Conservation (phyloP, 331 rosid species). For the Quercus tomentella region DNA sequence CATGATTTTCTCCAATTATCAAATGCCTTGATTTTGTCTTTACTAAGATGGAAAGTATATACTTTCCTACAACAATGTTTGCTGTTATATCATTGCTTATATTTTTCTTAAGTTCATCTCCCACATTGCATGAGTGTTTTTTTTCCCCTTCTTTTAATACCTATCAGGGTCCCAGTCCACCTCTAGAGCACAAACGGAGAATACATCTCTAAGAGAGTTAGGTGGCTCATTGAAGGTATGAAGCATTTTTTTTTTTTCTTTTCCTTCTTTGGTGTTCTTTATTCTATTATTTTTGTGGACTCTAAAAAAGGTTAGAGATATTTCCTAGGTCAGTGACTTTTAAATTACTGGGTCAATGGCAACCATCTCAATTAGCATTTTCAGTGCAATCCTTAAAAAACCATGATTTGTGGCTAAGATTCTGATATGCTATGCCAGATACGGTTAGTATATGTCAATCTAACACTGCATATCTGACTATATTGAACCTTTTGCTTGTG, state of each 20-base stretch:
- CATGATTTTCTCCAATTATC: too few species aligned
- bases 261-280: slow-evolving; percentile 10
- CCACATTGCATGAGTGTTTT: slow-evolving; percentile 7
- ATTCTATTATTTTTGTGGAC: slow-evolving; percentile 2
- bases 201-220: slow-evolving; percentile 41
- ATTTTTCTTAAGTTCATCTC: background rate
- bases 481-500: background rate
- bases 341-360: background rate
- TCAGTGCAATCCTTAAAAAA: background rate
- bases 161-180: slow-evolving; percentile 29
- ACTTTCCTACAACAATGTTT: too few species aligned
- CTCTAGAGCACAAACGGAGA: slow-evolving; percentile 28
- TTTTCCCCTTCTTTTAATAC: slow-evolving; percentile 7
- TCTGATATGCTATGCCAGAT: background rate
- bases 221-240: slow-evolving; percentile 64
- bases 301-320: background rate
- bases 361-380: background rate
- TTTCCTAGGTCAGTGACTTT: background rate
- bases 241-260: background rate
- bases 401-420: background rate
- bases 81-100: background rate
- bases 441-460: background rate
- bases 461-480: background rate
- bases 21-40: too few species aligned
- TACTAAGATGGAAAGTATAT: too few species aligned